Base-by-base conservation (phyloP, 257 asterid species). In the Salvia rosmarinus region DNA sequence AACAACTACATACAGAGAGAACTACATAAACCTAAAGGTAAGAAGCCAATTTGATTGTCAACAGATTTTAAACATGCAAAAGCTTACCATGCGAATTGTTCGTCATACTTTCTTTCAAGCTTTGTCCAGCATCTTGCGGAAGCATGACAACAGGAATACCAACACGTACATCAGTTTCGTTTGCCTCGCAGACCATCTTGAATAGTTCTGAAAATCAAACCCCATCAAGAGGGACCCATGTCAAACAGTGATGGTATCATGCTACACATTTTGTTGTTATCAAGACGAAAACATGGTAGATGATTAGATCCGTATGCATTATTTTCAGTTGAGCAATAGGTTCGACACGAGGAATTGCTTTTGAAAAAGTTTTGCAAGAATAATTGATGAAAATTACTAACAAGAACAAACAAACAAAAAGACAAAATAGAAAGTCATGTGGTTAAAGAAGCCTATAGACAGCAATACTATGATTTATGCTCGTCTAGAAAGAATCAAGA, bases 121-220 rank as follows among this genome's bases (percentile, higher is more conserved):
- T 81, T 51, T 62, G 66, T 60, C 98, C 99, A n/a, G 98, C 99
- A 81, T 95, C 95, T 73, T 81, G 88, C 20, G 98, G 96, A 74
- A 95, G 95, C 97, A 95, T 95, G 72, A 95, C 96, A 64, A 90
- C 87, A 49, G 99, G 94, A 79, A 95, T 95, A 67, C 82, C 74
- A 23, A 95, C 84, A 56, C 68, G 60, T 40, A 88, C 80, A 69
- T 89, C 84, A 46, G 96, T 81, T 74, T 89, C 94, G 14, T 87
- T 86, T 64, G 87, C 81, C 81, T 88, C 95, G 43, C 99, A 95
- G 76, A 95, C 98, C 99, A 95, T 95, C 95, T 95, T 95, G 88
- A 95, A 91, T 81, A 95, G 97, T 67, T 95, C 99, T 95, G 89
- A 30, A 72, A 59, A 78, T 63, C 28, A 14, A 42, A 79, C 40